These are phyloP conservation scores for Phyllosticta ampelicida DNA, from an alignment of 2,329 filamentous ascomycete genomes.

Conservation along the genomic window DNA sequence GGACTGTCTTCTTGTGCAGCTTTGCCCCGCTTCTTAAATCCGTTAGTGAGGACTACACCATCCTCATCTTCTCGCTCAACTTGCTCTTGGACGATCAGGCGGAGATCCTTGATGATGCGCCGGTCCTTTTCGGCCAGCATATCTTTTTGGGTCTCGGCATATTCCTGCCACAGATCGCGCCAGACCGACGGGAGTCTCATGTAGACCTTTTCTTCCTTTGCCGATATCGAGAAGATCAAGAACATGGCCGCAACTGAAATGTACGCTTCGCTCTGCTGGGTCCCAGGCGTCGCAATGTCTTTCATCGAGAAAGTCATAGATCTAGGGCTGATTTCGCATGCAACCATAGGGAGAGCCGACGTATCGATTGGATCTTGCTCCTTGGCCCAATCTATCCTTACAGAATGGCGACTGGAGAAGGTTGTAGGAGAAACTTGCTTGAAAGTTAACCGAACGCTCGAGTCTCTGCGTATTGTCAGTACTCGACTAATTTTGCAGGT, in stretches of 20 bases:
- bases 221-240: conserved; percentile 62
- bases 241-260: conserved; percentile 75
- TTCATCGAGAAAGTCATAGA: conserved; percentile 60
- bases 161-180: conserved; percentile 77
- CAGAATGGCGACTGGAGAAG: conserved; percentile 64
- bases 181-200: conserved; percentile 67
- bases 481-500: neutral
- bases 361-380: conserved; percentile 45
- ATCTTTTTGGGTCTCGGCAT: conserved; percentile 59
- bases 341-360: conserved; percentile 32
- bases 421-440: conserved; percentile 59
- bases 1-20: conserved; percentile 15
- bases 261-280: conserved; percentile 76
- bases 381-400: conserved; percentile 72
- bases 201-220: conserved; percentile 78
- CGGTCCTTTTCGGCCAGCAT: conserved; percentile 62
- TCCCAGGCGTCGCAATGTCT: conserved; percentile 60
- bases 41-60: conserved; percentile 59
- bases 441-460: conserved; percentile 55
- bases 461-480: conserved; percentile 45
- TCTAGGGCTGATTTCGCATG: conserved; percentile 34
- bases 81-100: conserved; percentile 57
- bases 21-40: conserved; percentile 47
- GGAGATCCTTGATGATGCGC: conserved; percentile 54
- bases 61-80: conserved; percentile 45